These are phyloP conservation scores for Aspergillus wentii DNA, from an alignment of 495 filamentous ascomycete genomes.

Conservation along the genomic window DNA sequence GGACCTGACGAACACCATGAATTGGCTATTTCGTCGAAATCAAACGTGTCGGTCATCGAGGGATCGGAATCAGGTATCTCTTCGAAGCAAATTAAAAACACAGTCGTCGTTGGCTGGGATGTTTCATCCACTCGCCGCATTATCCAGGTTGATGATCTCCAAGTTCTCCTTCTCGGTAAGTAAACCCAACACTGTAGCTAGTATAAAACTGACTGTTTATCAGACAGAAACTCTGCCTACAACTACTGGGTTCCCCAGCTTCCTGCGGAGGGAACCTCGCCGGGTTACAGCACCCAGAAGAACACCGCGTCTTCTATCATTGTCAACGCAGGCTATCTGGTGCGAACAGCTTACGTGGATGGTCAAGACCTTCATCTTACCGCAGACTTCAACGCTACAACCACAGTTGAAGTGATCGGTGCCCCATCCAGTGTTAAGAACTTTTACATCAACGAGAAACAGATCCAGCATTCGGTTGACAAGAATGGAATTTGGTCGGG, in stretches of 20 bases:
- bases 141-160: slow-evolving; percentile 49
- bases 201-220: slow-evolving; percentile 1
- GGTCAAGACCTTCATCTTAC: slow-evolving; percentile 51
- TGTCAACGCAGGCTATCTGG: slow-evolving; percentile 70
- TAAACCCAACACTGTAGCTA: too few species aligned
- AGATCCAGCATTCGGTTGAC: slow-evolving; percentile 32
- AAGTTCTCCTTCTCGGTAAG: slow-evolving; percentile 49
- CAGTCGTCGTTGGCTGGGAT: slow-evolving; percentile 54
- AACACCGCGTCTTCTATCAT: slow-evolving; percentile 50
- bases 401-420: slow-evolving; percentile 61
- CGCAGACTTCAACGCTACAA: slow-evolving; percentile 69
- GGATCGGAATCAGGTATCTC: slow-evolving; percentile 33
- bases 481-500: slow-evolving; percentile 49
- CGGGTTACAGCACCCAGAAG: slow-evolving; percentile 34
- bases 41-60: slow-evolving; percentile 42
- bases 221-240: slow-evolving; percentile 68
- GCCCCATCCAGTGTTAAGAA: slow-evolving; percentile 43
- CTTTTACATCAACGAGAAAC: slow-evolving; percentile 56
- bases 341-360: slow-evolving; percentile 54
- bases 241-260: slow-evolving; percentile 68
- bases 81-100: slow-evolving; percentile 36
- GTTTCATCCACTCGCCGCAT: slow-evolving; percentile 47
- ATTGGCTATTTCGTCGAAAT: slow-evolving; percentile 46
- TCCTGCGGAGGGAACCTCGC: slow-evolving; percentile 20
- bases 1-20: slow-evolving; percentile 67